Percentiles rank a stretch among this genome's conserved stretches.
Conservation (phyloP, 2,329 filamentous ascomycete species). For the Monosporascus sp. region DNA sequence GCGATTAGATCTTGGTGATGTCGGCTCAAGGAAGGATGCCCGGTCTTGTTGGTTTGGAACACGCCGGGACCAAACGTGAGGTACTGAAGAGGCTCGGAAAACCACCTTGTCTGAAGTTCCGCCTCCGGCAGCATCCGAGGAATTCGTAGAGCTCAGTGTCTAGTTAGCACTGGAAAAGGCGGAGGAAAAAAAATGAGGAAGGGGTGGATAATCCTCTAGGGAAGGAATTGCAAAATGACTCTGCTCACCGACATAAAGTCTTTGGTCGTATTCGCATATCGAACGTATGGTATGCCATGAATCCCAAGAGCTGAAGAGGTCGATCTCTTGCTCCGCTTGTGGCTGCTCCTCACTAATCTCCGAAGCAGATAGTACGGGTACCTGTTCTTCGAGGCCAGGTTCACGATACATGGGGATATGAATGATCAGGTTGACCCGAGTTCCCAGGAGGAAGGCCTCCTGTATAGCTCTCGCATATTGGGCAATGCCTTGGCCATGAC, state of each 20-base stretch:
- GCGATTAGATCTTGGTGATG: conserved; percentile 57
- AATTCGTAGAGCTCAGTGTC: conserved; percentile 46
- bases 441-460: conserved; percentile 69
- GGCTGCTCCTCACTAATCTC: conserved; percentile 27
- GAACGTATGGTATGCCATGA: conserved; percentile 86
- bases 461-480: conserved; percentile 82
- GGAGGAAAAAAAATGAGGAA: neutral
- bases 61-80: conserved; percentile 47
- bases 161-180: conserved; percentile 6
- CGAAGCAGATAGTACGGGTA: conserved; percentile 45
- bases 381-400: conserved; percentile 50
- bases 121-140: conserved; percentile 54
- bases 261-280: conserved; percentile 76
- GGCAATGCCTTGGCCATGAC: conserved; percentile 47
- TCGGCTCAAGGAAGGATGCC: conserved; percentile 56
- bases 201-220: too few species aligned
- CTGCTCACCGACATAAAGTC: conserved; percentile 76
- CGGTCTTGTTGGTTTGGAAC: conserved; percentile 57
- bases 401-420: conserved; percentile 80
- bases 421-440: conserved; percentile 73
- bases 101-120: conserved; percentile 62
- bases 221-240: neutral
- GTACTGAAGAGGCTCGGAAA: conserved; percentile 61
- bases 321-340: conserved; percentile 48
- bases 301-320: conserved; percentile 82